Percentiles rank a stretch among this genome's conserved stretches.
These are phyloP conservation scores for Solanum appendiculatum DNA, from an alignment of 257 asterid genomes.

Conservation along the genomic window DNA sequence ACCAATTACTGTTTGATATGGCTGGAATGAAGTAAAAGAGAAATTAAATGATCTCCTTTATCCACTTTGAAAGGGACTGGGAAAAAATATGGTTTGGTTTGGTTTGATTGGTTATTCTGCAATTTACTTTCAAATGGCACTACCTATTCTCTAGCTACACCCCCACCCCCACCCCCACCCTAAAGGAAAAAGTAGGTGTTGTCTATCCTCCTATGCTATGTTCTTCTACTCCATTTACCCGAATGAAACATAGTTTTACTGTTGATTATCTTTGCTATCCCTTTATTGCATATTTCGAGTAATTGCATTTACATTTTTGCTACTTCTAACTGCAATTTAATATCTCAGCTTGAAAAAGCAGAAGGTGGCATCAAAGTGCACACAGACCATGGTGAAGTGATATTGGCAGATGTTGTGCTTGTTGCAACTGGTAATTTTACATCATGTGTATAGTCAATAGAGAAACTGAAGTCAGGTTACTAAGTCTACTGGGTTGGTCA, in stretches of 20 bases:
- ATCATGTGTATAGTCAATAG: not conserved
- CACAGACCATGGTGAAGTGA: conserved; percentile 80
- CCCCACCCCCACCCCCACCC: not conserved
- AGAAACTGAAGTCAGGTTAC: not conserved
- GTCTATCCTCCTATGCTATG: not conserved
- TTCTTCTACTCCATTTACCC: not conserved
- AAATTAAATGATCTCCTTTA: not conserved
- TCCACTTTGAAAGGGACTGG: not conserved
- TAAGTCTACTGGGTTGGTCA: not conserved
- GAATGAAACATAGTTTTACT: not conserved
- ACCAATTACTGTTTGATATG: not conserved
- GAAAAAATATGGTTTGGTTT: not conserved
- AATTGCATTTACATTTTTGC: not conserved
- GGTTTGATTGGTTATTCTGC: not conserved
- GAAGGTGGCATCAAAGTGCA: conserved; percentile 66
- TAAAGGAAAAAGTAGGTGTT: not conserved
- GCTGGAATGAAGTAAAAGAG: not conserved
- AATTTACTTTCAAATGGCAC: not conserved
- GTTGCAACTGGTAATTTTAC: conserved; percentile 84
- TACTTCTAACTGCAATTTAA: not conserved
- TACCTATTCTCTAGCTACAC: not conserved
- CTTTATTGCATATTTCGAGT: not conserved
- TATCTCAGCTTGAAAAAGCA: conserved; percentile 64
- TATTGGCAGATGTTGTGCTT: conserved; percentile 87
- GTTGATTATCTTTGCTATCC: not conserved